Base-by-base conservation (phyloP, 2,329 filamentous ascomycete species). In the Fusarium coffeatum region DNA sequence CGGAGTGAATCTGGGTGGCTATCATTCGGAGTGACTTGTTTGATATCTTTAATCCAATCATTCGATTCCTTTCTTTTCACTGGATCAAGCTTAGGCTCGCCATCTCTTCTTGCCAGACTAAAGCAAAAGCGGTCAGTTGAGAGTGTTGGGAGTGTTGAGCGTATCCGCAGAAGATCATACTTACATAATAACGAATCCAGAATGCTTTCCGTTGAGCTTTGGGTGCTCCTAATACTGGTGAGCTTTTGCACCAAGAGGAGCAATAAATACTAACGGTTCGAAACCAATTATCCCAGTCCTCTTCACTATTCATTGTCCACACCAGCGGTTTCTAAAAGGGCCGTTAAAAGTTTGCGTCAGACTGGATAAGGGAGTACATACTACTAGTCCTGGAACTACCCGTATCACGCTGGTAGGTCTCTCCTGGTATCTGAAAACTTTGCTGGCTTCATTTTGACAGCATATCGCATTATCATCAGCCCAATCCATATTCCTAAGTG, bases 161-260 rank as follows among this genome's bases (percentile, higher is more conserved):
- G 3, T 12, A 13, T 9, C 3, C n/a, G 2, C 6, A 11, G 4
- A 6, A 7, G 2, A 4, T n/a, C 1, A 7, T 3, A 32, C 43
- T 3, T 59, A 66, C 63, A 66, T 53, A 6, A 66, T 30, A 16
- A 64, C 45, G 1, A 64, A 22, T 7, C 63, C 63, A 3, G 59
- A 55, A 1, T 48, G 30, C 0, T 32, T 32, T 15, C 49, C 59
- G 9, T 66, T 45, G 3, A 64, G 43, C 5, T n/a, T 23, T 2
- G 54, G 63, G 18, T 59, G 27, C 6, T 64, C 30, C 59, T 64
- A 3, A 1, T 16, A 1, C 10, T 18, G 4, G 16, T 45, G 3
- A 27, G 22, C 48, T 3, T 51, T 8, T 8, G 0, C 20, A 6
- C 1, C 2, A 3, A 8, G 6, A 12, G 6, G 20, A 12, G 8